A percentile compares a stretch with the other conserved stretches of the same genome.
These are phyloP conservation scores for Penicillium sp. DNA, from an alignment of 2,329 filamentous ascomycete species.

Conservation along the genomic window DNA sequence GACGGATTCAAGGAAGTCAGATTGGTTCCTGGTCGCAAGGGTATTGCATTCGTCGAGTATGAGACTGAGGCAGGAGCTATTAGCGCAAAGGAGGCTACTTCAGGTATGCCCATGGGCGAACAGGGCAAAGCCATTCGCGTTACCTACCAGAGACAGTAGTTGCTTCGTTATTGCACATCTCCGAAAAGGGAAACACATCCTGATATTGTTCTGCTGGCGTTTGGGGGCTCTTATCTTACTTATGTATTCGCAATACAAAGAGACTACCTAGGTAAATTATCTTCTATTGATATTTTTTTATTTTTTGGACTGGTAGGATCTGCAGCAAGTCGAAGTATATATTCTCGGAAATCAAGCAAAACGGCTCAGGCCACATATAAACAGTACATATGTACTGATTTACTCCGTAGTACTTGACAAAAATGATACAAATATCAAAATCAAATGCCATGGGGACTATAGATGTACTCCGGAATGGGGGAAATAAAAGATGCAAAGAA, in stretches of 20 bases:
- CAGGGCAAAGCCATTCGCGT: constrained; percentile 82
- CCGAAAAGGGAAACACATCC: constrained; percentile 13
- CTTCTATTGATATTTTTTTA: background rate
- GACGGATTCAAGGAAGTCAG: constrained; percentile 94
- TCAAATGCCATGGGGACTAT: constrained; percentile 5
- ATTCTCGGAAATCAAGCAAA: constrained; percentile 8
- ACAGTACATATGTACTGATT: constrained; percentile 2
- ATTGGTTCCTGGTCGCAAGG: constrained; percentile 78
- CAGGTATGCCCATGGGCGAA: constrained; percentile 76
- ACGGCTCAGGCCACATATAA: constrained; percentile 2
- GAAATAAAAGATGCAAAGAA: constrained; percentile 17
- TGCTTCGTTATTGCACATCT: constrained; percentile 11
- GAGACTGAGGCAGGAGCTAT: constrained; percentile 87
- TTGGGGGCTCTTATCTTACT: constrained; percentile 26
- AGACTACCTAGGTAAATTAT: constrained; percentile 1
- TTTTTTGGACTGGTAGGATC: background rate
- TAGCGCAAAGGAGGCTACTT: constrained; percentile 88
- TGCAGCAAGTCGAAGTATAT: constrained; percentile 6
- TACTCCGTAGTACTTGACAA: background rate
- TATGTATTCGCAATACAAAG: constrained; percentile 17
- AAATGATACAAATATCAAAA: constrained; percentile 13
- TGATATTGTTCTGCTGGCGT: constrained; percentile 29
- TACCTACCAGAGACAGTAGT: constrained; percentile 82
- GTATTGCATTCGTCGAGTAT: constrained; percentile 96
- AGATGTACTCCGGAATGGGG: background rate